phyloP scores from a whole-genome alignment of 805 yeast genomes.

The Metschnikowia lochheadii region DNA sequence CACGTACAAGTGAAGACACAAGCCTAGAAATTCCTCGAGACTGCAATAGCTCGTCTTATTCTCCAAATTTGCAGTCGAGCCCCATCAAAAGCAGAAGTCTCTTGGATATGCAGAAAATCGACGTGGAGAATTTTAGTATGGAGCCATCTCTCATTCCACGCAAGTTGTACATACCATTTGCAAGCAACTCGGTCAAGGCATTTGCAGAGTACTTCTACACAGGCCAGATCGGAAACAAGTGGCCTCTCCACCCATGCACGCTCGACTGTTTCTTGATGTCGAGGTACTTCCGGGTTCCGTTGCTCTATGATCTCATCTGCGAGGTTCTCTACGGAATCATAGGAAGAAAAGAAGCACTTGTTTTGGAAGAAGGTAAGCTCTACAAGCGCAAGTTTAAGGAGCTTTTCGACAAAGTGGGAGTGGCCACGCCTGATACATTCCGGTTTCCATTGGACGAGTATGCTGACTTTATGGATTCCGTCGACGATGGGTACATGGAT shows the following conservation, averaged over 20 bases:
- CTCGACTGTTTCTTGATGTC: conserved; percentile 60
- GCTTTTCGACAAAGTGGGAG: conserved; percentile 23
- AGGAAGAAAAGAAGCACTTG: conserved; percentile 59
- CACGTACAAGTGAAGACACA: background rate
- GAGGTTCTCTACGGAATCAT: conserved; percentile 68
- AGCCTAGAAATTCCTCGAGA: background rate
- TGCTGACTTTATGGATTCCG: conserved; percentile 52
- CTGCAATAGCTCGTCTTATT: background rate
- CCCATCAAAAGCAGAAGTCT: conserved; percentile 9
- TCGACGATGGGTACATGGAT: conserved; percentile 66
- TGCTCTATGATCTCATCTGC: conserved; percentile 62
- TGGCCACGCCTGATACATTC: conserved; percentile 22
- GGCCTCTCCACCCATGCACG: conserved; percentile 68
- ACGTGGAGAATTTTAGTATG: conserved; percentile 33
- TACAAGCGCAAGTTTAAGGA: conserved; percentile 28
- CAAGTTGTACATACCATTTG: conserved; percentile 63
- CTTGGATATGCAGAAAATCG: conserved; percentile 31
- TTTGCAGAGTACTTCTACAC: conserved; percentile 71
- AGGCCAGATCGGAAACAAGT: conserved; percentile 73
- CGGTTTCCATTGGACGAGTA: conserved; percentile 46
- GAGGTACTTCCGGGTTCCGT: conserved; percentile 63
- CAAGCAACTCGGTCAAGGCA: conserved; percentile 57
- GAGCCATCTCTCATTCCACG: conserved; percentile 68
- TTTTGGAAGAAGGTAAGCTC: conserved; percentile 38
- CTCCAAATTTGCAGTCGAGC: background rate